Conservation (phyloP, 805 yeast genomes). For the Cyberlindnera misumaiensis region DNA sequence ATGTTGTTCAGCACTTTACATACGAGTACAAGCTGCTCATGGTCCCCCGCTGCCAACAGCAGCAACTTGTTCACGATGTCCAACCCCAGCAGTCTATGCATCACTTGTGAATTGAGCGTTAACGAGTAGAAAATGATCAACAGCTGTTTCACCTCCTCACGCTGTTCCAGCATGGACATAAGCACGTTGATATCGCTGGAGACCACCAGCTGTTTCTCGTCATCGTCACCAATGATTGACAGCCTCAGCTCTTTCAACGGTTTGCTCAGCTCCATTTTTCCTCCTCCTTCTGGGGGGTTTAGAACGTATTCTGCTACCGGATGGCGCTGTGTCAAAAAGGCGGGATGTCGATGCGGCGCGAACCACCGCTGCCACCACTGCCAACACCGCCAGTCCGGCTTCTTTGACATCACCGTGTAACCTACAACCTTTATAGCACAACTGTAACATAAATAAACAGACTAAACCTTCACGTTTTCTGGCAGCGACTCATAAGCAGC, state of each 20-base stretch:
- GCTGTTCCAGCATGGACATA: slow-evolving; percentile 3
- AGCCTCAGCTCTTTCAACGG: slow-evolving; percentile 12
- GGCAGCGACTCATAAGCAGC: slow-evolving; percentile 14
- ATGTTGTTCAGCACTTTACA: too few relatives aligned
- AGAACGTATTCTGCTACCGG: too few relatives aligned
- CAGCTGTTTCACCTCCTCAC: slow-evolving; percentile 9
- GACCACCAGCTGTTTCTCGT: slow-evolving; percentile 12
- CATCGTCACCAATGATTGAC: slow-evolving; percentile 20
- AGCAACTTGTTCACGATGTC: not conserved
- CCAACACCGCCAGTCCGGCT: too few relatives aligned
- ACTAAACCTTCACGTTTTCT: slow-evolving; percentile 7
- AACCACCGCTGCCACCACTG: too few relatives aligned
- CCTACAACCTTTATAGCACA: not conserved
- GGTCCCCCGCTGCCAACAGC: too few relatives aligned
- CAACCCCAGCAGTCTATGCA: not conserved
- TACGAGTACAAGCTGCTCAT: too few relatives aligned
- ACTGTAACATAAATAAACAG: not conserved
- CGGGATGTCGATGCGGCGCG: too few relatives aligned
- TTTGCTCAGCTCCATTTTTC: not conserved
- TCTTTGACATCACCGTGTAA: too few relatives aligned
- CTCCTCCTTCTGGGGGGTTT: too few relatives aligned
- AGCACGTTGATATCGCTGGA: slow-evolving; percentile 6
- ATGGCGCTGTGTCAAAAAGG: too few relatives aligned
- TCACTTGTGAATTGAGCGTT: slow-evolving; percentile 4
- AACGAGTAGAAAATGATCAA: slow-evolving; percentile 20